phyloP scores from a whole-genome alignment of 1,139 yeast genomes.

The Barnettozyma hawaiiensis region DNA sequence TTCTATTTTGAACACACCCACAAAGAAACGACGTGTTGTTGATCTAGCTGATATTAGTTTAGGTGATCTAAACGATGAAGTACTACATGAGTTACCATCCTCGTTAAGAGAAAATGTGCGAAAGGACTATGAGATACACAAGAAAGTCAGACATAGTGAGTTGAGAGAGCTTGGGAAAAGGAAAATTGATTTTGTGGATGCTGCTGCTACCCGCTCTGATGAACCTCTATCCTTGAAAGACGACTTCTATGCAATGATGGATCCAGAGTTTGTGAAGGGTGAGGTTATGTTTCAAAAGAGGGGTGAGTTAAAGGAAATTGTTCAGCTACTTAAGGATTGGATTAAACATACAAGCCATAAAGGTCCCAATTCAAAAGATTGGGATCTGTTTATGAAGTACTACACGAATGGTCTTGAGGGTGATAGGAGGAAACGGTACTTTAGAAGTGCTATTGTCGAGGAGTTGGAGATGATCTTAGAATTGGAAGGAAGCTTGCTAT shows the following conservation, averaged over 20 bases:
- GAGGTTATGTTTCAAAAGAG: conserved; percentile 33
- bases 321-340: conserved; percentile 43
- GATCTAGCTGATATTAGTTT: conserved; percentile 6
- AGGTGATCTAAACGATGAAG: conserved; percentile 32
- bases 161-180: conserved; percentile 24
- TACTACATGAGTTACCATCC: conserved; percentile 44
- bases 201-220: not conserved
- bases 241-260: conserved; percentile 12
- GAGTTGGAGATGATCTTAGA: conserved; percentile 4
- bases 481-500: conserved; percentile 3
- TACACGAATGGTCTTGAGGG: conserved; percentile 20
- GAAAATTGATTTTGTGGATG: conserved; percentile 3
- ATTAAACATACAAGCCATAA: conserved; percentile 37
- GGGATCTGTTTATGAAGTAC: conserved; percentile 34
- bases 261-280: conserved; percentile 6
- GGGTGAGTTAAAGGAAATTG: conserved; percentile 33
- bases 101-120: conserved; percentile 38
- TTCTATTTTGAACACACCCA: not conserved
- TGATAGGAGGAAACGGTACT: conserved; percentile 6
- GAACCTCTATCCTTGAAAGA: conserved; percentile 6
- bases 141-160: conserved; percentile 33
- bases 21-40: not conserved
- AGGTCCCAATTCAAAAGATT: conserved; percentile 60
- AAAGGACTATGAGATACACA: conserved; percentile 34
- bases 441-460: conserved; percentile 7